Percentiles rank a stretch among this genome's conserved stretches.
Evolutionary conservation across 2,329 filamentous ascomycete species (phyloP).

Genomic region (Cladosporium sp.): DNA sequence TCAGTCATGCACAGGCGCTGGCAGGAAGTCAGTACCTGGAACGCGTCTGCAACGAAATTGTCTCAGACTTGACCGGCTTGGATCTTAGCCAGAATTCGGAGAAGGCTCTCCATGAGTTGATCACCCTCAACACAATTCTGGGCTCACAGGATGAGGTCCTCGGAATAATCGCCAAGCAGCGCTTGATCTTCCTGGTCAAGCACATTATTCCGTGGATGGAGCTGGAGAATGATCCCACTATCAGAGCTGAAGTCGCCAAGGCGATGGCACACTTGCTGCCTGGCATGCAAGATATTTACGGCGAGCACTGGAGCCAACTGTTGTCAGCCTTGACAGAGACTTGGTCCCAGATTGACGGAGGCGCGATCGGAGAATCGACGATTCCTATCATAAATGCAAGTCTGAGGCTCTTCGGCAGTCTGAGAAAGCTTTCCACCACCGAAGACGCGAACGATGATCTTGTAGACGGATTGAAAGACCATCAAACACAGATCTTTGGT

Average conservation of each 20-base stretch:
- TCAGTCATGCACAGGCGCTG: constrained; percentile 46
- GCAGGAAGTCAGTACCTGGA: constrained; percentile 44
- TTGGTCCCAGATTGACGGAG: constrained; percentile 29
- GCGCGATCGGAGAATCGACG: constrained; percentile 17
- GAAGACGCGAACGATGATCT: constrained; percentile 82
- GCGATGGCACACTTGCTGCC: constrained; percentile 58
- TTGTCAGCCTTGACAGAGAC: constrained; percentile 32
- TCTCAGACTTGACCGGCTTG: constrained; percentile 55
- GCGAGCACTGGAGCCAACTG: constrained; percentile 70
- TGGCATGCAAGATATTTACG: constrained; percentile 75
- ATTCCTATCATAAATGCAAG: constrained; percentile 59
- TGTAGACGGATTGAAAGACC: constrained; percentile 63
- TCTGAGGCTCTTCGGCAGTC: constrained; percentile 60
- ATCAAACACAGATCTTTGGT: constrained; percentile 50
- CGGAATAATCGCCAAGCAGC: constrained; percentile 52
- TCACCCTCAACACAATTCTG: constrained; percentile 52
- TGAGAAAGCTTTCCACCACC: constrained; percentile 52
- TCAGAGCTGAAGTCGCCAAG: constrained; percentile 53
- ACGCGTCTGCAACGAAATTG: constrained; percentile 55
- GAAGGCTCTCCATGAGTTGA: constrained; percentile 41
- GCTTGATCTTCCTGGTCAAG: constrained; percentile 76
- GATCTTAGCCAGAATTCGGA: constrained; percentile 33
- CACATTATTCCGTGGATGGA: constrained; percentile 70
- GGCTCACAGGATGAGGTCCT: constrained; percentile 45
- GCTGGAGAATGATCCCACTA: constrained; percentile 43